These are phyloP conservation scores for Fusarium sp. DNA, from an alignment of 2,329 filamentous ascomycete species.

Conservation along the genomic window DNA sequence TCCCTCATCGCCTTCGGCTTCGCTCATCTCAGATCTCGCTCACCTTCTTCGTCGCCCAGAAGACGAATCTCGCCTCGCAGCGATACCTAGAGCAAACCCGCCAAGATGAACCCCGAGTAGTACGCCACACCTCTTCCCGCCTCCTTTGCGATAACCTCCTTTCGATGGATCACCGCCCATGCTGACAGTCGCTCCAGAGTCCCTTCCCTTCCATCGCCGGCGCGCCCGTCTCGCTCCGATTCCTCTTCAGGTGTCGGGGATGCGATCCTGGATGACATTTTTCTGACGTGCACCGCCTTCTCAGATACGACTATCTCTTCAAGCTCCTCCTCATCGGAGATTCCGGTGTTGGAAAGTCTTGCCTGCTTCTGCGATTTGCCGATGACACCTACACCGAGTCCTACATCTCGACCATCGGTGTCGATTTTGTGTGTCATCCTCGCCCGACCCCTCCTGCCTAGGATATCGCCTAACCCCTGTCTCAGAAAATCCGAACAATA, in stretches of 20 bases:
- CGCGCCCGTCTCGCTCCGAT: constrained; percentile 4
- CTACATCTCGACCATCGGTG: constrained; percentile 99
- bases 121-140: constrained; percentile 63
- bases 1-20: constrained; percentile 32
- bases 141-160: constrained; percentile 49
- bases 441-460: constrained; percentile 2
- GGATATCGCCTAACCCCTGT: constrained; percentile 28
- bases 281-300: constrained; percentile 41
- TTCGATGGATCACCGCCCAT: constrained; percentile 32
- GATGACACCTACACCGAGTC: constrained; percentile 99
- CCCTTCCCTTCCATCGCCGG: constrained; percentile 16
- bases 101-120: constrained; percentile 93
- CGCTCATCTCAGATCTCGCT: constrained; percentile 9
- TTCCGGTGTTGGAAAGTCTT: constrained; percentile 99
- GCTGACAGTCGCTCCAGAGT: constrained; percentile 47
- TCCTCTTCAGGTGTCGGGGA: constrained; percentile 5
- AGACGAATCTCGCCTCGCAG: constrained; percentile 16
- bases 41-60: constrained; percentile 6
- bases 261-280: constrained; percentile 24
- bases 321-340: constrained; percentile 99
- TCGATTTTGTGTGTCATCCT: constrained; percentile 86
- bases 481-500: constrained; percentile 98
- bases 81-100: constrained; percentile 41
- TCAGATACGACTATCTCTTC: constrained; percentile 99
- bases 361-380: constrained; percentile 95